Conservation (phyloP, 768 basidiomycete genomes). For the Cystobasidiopsis lactophilus region DNA sequence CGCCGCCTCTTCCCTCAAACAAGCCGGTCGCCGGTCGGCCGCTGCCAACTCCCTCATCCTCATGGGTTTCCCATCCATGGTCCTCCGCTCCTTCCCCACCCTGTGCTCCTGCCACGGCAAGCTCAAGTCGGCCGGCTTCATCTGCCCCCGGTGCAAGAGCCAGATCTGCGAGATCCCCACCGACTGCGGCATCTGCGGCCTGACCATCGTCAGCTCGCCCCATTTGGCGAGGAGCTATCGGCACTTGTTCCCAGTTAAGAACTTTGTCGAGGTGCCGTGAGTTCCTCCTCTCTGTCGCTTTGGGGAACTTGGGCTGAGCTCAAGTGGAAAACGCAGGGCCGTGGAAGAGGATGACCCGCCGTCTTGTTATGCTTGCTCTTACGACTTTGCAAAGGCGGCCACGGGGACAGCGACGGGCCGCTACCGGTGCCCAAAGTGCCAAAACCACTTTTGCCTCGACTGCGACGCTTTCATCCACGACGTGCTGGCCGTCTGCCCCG, state of each 20-base stretch:
- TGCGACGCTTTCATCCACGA: conserved; percentile 95
- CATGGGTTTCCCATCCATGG: conserved; percentile 83
- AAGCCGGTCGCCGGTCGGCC: conserved; percentile 33
- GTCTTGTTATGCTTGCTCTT: conserved; percentile 58
- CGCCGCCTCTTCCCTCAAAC: neutral
- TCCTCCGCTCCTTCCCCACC: conserved; percentile 56
- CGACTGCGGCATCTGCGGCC: conserved; percentile 85
- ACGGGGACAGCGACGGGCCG: conserved; percentile 42
- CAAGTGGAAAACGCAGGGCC: no score
- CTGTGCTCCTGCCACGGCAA: conserved; percentile 86
- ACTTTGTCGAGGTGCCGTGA: conserved; percentile 43
- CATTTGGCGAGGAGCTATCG: conserved; percentile 91
- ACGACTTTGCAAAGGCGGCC: conserved; percentile 34
- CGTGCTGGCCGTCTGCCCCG: conserved; percentile 79
- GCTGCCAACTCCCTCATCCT: conserved; percentile 67
- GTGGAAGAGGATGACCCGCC: conserved; percentile 10
- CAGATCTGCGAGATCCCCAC: conserved; percentile 96
- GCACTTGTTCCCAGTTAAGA: conserved; percentile 81
- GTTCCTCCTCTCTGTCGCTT: conserved; percentile 24
- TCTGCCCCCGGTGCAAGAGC: conserved; percentile 78
- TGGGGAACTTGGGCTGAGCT: neutral
- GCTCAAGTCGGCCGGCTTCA: conserved; percentile 74
- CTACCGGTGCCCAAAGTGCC: conserved; percentile 72
- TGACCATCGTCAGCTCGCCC: conserved; percentile 95
- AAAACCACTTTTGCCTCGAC: conserved; percentile 71